phyloP scores from a whole-genome alignment of 2,329 filamentous ascomycete genomes.

The Hypoxylon sp. region DNA sequence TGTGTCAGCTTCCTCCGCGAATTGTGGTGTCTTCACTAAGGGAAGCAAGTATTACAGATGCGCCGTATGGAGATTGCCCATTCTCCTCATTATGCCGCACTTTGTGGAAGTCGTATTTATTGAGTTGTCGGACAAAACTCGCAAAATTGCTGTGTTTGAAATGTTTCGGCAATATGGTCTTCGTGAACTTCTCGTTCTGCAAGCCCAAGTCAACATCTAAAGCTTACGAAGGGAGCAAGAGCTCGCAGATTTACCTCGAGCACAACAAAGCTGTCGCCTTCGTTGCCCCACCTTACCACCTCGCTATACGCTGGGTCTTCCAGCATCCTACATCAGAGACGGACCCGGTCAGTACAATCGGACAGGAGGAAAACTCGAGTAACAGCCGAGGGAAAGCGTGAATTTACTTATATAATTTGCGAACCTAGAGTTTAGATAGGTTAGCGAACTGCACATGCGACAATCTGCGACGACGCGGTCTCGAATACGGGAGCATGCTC shows the following conservation, averaged over 20 bases:
- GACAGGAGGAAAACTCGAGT: conserved; percentile 5
- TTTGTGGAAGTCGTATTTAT: conserved; percentile 89
- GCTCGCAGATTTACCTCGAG: conserved; percentile 78
- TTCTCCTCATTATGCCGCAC: conserved; percentile 92
- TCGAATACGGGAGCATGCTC: conserved; percentile 25
- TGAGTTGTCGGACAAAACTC: conserved; percentile 82
- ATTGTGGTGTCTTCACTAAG: conserved; percentile 40
- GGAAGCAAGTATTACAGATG: conserved; percentile 72
- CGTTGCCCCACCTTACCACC: conserved; percentile 95
- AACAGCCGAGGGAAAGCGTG: conserved; percentile 41
- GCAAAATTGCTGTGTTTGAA: conserved; percentile 90
- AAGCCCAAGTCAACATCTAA: conserved; percentile 44
- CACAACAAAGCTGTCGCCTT: conserved; percentile 96
- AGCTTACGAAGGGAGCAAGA: conserved; percentile 9
- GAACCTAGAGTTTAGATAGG: conserved; percentile 74
- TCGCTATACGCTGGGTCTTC: conserved; percentile 94
- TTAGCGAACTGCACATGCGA: conserved; percentile 53
- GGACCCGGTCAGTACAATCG: conserved; percentile 52
- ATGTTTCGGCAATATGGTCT: conserved; percentile 84
- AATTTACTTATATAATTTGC: conserved; percentile 96
- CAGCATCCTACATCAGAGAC: conserved; percentile 79
- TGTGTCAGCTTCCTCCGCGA: conserved; percentile 51
- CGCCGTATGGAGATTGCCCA: conserved; percentile 84
- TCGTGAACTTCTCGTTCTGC: conserved; percentile 94
- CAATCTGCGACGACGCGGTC: conserved; percentile 44